Conservation (phyloP, 148 eudicot genomes). For the Rhododendron williamsianum region DNA sequence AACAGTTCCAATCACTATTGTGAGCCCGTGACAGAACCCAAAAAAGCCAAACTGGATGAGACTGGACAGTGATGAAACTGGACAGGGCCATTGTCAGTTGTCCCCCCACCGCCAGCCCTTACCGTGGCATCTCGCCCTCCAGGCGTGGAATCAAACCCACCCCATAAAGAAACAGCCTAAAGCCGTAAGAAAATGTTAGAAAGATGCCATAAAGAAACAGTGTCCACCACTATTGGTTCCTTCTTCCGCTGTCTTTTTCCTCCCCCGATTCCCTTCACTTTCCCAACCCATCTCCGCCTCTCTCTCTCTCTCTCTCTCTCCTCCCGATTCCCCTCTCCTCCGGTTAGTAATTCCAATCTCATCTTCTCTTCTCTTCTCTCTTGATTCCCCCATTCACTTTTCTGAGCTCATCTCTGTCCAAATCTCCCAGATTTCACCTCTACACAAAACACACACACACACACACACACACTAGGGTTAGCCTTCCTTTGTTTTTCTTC, state of each 20-base stretch:
- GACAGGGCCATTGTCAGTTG: no score
- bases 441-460: neutral
- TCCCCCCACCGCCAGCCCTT: no score
- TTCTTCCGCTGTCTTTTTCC: slow-evolving; percentile 6
- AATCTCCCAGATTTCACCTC: neutral
- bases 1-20: no score
- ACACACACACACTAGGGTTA: slow-evolving; percentile 1
- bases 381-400: neutral
- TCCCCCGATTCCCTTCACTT: neutral
- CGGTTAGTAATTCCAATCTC: neutral
- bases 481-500: neutral
- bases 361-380: neutral
- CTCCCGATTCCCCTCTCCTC: slow-evolving; percentile 2
- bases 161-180: neutral
- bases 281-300: neutral
- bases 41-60: no score
- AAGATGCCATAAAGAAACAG: neutral
- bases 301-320: neutral
- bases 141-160: neutral
- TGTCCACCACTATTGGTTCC: neutral
- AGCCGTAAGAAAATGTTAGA: neutral
- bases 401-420: neutral
- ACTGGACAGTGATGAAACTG: no score
- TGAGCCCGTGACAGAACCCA: no score
- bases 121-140: no score